Evolutionary conservation across 805 yeast genomes (phyloP).

Genomic region (Dipodascus albidus): DNA sequence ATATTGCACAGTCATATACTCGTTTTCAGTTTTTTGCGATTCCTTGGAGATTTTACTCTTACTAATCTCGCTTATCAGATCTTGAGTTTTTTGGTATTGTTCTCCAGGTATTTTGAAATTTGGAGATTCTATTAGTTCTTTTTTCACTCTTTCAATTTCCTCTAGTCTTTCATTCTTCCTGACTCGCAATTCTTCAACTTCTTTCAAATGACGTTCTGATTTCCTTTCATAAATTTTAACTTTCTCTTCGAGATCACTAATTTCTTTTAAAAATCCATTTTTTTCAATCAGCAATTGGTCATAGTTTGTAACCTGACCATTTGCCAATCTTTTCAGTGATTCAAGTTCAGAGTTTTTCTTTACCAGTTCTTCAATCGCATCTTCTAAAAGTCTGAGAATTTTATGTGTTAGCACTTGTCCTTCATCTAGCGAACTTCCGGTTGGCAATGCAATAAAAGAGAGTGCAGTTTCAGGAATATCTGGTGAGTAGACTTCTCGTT

Average conservation of each 20-base stretch:
- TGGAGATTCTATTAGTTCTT: slow-evolving; percentile 17
- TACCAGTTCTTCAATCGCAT: slow-evolving; percentile 33
- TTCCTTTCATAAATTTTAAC: slow-evolving; percentile 16
- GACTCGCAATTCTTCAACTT: not conserved
- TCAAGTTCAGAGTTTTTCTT: slow-evolving; percentile 37
- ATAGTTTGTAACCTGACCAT: slow-evolving; percentile 32
- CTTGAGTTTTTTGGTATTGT: slow-evolving; percentile 34
- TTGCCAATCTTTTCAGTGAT: slow-evolving; percentile 31
- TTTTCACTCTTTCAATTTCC: slow-evolving; percentile 20
- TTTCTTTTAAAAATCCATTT: slow-evolving; percentile 35
- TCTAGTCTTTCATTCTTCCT: slow-evolving; percentile 15
- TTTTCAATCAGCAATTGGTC: slow-evolving; percentile 35
- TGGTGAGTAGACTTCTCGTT: slow-evolving; percentile 8
- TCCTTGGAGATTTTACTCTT: slow-evolving; percentile 33
- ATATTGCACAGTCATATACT: slow-evolving; percentile 34
- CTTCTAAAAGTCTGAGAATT: slow-evolving; percentile 44
- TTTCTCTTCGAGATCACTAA: slow-evolving; percentile 25
- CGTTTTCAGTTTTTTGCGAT: slow-evolving; percentile 44
- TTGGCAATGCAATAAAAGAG: slow-evolving; percentile 3
- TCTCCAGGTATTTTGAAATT: slow-evolving; percentile 21
- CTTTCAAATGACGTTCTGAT: slow-evolving; percentile 14
- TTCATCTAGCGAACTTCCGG: slow-evolving; percentile 6
- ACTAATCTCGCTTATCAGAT: slow-evolving; percentile 35
- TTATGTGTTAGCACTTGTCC: slow-evolving; percentile 47
- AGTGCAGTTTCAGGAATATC: not conserved